Conservation (phyloP, 176 grass and related monocot species). For the Triticum timopheevii region DNA sequence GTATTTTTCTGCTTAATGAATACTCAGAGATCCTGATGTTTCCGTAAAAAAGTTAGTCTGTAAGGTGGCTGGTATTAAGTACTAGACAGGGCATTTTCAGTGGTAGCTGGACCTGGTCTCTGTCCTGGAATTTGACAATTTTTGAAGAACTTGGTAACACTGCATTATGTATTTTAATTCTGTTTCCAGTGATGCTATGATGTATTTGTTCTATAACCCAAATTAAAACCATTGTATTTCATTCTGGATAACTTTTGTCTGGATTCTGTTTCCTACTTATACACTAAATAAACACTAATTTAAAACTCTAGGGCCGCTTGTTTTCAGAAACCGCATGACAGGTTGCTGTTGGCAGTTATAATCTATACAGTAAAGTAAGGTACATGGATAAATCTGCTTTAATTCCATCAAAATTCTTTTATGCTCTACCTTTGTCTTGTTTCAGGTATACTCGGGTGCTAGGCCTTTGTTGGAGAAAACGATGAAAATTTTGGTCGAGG, state of each 20-base stretch:
- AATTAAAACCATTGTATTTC: not conserved
- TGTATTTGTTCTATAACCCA: not conserved
- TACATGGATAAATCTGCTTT: conserved; percentile 3
- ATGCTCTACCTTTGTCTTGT: conserved; percentile 7
- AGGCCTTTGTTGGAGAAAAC: conserved; percentile 93
- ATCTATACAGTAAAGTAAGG: conserved; percentile 17
- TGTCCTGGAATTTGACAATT: not conserved
- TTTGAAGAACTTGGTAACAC: not conserved
- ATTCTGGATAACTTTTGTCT: not conserved
- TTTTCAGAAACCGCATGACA: not conserved
- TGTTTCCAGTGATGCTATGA: conserved; percentile 1
- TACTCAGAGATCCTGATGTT: not conserved
- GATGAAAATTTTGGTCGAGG: conserved; percentile 85
- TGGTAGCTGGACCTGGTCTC: not conserved
- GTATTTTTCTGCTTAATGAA: not conserved
- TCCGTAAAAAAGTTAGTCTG: not conserved
- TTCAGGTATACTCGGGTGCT: conserved; percentile 84
- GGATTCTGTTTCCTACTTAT: conserved; percentile 1
- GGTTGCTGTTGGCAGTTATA: not conserved
- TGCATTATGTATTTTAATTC: not conserved
- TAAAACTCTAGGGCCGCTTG: not conserved
- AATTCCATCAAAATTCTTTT: conserved; percentile 4
- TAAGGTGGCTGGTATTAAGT: not conserved
- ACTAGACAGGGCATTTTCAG: not conserved
- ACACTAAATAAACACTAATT: not conserved